phyloP scores from a whole-genome alignment of 73 alveolate species.

The Blepharisma japonicum region DNA sequence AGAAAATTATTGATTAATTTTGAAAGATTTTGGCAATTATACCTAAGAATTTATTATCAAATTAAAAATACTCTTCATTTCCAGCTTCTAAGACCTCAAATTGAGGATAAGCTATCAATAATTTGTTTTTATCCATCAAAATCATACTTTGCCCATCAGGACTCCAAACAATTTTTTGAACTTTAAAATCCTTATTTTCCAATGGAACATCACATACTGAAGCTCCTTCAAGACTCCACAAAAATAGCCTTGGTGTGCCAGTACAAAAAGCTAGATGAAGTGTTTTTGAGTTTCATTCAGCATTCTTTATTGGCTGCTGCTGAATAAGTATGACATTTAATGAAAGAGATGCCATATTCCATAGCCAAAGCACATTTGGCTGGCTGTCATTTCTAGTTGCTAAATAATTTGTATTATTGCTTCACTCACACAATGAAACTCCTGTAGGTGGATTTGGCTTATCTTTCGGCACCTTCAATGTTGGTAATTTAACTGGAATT shows the following conservation, averaged over 20 bases:
- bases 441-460: slow-evolving; percentile 81
- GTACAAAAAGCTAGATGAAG: slow-evolving; percentile 75
- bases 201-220: slow-evolving; percentile 76
- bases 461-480: slow-evolving; percentile 62
- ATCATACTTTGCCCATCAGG: slow-evolving; percentile 76
- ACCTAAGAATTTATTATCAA: neutral
- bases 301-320: slow-evolving; percentile 62
- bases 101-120: slow-evolving; percentile 81
- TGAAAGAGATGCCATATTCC: slow-evolving; percentile 73
- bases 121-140: slow-evolving; percentile 68
- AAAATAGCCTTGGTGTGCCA: slow-evolving; percentile 72
- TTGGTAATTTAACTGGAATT: slow-evolving; percentile 57
- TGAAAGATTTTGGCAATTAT: too few species aligned
- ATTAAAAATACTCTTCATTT: slow-evolving; percentile 8
- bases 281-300: slow-evolving; percentile 76
- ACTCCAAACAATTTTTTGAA: slow-evolving; percentile 82
- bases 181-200: slow-evolving; percentile 60
- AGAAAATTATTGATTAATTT: too few species aligned
- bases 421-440: slow-evolving; percentile 66
- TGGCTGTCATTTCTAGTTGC: slow-evolving; percentile 84
- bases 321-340: slow-evolving; percentile 71
- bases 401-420: slow-evolving; percentile 69
- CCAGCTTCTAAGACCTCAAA: slow-evolving; percentile 46
- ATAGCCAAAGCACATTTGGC: slow-evolving; percentile 71
- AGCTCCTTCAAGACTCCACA: slow-evolving; percentile 85